Percentiles rank a stretch among this genome's conserved stretches.
These are phyloP conservation scores for Adansonia madagascariensis DNA, from an alignment of 441 rosid genomes.

Conservation along the genomic window DNA sequence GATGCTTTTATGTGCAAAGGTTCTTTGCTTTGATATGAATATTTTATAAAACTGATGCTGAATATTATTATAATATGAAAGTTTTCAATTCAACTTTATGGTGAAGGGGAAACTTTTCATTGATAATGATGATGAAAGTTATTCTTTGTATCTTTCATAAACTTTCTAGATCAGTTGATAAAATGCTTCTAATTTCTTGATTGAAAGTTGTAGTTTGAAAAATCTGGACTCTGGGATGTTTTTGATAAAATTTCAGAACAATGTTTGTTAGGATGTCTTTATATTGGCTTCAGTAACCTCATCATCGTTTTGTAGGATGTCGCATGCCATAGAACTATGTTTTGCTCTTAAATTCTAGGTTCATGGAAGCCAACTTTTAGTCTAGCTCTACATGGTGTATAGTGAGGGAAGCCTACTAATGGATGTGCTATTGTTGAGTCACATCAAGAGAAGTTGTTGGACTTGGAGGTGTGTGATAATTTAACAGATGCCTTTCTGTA, in stretches of 20 bases:
- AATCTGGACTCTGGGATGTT: background rate
- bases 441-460: background rate
- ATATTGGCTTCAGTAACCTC: background rate
- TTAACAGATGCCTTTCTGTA: background rate
- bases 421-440: background rate
- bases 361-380: background rate
- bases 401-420: background rate
- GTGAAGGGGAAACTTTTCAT: background rate
- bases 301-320: background rate
- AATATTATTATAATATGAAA: background rate
- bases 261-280: too few species aligned
- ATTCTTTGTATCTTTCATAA: background rate
- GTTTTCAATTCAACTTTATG: background rate
- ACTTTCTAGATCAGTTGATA: background rate
- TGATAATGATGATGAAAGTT: background rate
- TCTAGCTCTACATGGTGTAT: background rate
- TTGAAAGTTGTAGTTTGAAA: background rate
- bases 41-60: background rate
- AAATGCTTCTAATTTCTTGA: background rate
- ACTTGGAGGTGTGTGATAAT: background rate
- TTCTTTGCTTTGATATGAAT: background rate
- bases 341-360: background rate
- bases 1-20: background rate
- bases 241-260: background rate
- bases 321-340: background rate